These are phyloP conservation scores for Neurospora discreta DNA, from an alignment of 495 filamentous ascomycete species.

Conservation along the genomic window DNA sequence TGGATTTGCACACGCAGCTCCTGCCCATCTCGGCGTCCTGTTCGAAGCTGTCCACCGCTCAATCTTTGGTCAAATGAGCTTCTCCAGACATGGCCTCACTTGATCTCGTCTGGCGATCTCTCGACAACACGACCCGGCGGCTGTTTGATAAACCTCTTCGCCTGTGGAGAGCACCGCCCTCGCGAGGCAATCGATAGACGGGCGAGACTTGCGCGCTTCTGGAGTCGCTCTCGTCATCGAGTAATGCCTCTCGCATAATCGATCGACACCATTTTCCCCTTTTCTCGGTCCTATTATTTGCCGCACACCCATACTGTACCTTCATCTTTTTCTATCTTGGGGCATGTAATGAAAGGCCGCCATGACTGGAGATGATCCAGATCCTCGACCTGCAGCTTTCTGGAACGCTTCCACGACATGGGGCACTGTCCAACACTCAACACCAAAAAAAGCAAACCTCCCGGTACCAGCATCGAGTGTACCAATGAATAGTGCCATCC, in stretches of 20 bases:
- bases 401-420: neutral
- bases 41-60: neutral
- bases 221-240: neutral
- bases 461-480: neutral
- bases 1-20: neutral
- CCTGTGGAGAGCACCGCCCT: neutral
- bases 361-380: neutral
- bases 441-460: neutral
- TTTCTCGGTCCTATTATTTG: neutral
- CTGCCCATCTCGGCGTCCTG: neutral
- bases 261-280: neutral
- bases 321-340: neutral
- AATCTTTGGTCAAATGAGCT: conserved; percentile 5
- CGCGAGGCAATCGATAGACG: neutral
- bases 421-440: neutral
- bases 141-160: neutral
- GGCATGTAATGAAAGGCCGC: neutral
- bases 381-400: neutral
- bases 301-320: neutral
- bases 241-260: neutral
- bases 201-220: neutral
- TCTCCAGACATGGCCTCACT: neutral
- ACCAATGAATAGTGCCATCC: neutral
- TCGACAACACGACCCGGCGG: neutral
- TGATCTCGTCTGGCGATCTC: conserved; percentile 6